Conservation (phyloP, 2,329 filamentous ascomycete genomes). For the Colletotrichum graminicola region DNA sequence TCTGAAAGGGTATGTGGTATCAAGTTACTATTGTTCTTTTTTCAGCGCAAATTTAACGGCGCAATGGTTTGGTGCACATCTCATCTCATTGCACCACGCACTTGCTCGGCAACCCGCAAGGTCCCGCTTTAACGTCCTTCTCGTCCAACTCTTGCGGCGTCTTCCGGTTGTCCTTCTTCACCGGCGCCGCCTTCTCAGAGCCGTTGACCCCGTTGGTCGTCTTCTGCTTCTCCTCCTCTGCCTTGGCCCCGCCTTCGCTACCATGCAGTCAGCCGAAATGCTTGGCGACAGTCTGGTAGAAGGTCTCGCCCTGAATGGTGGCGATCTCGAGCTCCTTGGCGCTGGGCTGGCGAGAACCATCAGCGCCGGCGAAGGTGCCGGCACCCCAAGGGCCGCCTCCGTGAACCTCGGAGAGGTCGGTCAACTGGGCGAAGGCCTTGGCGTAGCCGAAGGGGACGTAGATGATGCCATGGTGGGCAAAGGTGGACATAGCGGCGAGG, state of each 20-base stretch:
- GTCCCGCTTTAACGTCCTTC: slow-evolving; percentile 65
- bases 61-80: neutral
- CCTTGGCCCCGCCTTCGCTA: slow-evolving; percentile 51
- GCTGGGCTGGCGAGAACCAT: slow-evolving; percentile 87
- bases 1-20: slow-evolving; percentile 5
- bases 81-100: slow-evolving; percentile 72
- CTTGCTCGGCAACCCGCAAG: slow-evolving; percentile 82
- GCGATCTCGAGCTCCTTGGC: slow-evolving; percentile 83
- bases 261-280: slow-evolving; percentile 83
- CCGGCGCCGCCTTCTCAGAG: slow-evolving; percentile 42
- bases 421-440: slow-evolving; percentile 77
- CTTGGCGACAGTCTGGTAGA: slow-evolving; percentile 83
- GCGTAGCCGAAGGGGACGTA: slow-evolving; percentile 97
- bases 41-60: neutral
- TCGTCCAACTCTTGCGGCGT: slow-evolving; percentile 49
- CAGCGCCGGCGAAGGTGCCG: slow-evolving; percentile 83
- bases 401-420: slow-evolving; percentile 82
- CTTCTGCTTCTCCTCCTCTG: slow-evolving; percentile 47
- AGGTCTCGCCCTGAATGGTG: slow-evolving; percentile 83
- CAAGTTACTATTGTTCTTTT: slow-evolving; percentile 14
- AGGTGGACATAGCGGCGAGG: slow-evolving; percentile 83
- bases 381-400: slow-evolving; percentile 94
- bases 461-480: slow-evolving; percentile 94
- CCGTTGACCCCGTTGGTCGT: slow-evolving; percentile 43
- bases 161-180: slow-evolving; percentile 39